phyloP scores from a whole-genome alignment of 306 rosid species.

The Astragalus membranaceus region DNA sequence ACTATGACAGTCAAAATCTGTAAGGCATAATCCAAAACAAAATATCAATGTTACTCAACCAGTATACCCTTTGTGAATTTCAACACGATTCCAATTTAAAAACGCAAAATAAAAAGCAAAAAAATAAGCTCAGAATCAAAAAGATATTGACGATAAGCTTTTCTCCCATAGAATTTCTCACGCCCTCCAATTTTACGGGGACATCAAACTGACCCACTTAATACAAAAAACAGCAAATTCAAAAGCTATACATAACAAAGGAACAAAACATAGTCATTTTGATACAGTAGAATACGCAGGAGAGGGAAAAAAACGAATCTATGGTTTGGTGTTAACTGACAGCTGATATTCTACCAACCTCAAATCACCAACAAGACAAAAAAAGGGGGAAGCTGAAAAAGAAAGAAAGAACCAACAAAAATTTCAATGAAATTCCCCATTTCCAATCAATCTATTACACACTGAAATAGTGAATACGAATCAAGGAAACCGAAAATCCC shows the following conservation, averaged over 20 bases:
- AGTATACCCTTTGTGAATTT: background rate
- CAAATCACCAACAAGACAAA: background rate
- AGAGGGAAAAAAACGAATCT: background rate
- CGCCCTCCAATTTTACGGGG: background rate
- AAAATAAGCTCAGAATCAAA: background rate
- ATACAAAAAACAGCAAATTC: background rate
- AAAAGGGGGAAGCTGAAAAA: background rate
- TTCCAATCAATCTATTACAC: background rate
- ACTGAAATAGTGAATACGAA: background rate
- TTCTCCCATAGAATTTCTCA: background rate
- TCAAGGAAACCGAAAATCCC: background rate
- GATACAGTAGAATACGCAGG: background rate
- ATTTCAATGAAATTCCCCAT: background rate
- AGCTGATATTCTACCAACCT: constrained; percentile 14
- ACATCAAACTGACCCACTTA: background rate
- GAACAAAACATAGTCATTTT: background rate
- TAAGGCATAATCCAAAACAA: background rate
- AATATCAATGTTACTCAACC: background rate
- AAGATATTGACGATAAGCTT: background rate
- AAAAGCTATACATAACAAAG: background rate
- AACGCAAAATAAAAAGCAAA: background rate
- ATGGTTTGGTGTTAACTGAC: background rate
- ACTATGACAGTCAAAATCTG: background rate
- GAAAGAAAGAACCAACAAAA: background rate
- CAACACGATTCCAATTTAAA: background rate